phyloP scores from a whole-genome alignment of 2,329 filamentous ascomycete genomes.

The Colletotrichum scovillei region DNA sequence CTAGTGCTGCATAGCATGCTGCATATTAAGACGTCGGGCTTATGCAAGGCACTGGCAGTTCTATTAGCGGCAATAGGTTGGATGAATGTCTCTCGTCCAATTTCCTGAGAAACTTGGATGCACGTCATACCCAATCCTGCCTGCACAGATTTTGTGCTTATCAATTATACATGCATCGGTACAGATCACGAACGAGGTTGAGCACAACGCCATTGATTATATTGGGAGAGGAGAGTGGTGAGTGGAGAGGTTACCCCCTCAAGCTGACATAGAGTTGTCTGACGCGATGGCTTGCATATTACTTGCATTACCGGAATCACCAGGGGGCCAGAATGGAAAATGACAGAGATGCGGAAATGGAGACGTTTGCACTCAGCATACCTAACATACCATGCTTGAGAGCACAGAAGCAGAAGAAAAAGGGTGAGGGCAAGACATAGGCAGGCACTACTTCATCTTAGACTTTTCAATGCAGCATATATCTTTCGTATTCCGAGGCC shows the following conservation, averaged over 20 bases:
- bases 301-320: slow-evolving; percentile 14
- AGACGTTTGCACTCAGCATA: neutral
- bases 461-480: neutral
- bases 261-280: neutral
- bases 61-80: neutral
- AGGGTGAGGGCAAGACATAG: neutral
- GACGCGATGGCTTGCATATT: slow-evolving; percentile 15
- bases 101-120: neutral
- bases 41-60: slow-evolving; percentile 28
- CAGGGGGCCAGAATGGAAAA: neutral
- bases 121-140: neutral
- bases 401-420: neutral
- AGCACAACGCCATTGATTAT: neutral
- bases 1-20: slow-evolving; percentile 12
- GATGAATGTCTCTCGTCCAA: neutral
- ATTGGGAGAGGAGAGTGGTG: neutral
- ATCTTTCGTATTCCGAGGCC: neutral
- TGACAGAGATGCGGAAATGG: neutral
- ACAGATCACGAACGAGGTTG: neutral
- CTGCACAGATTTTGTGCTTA: neutral
- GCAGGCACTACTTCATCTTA: neutral
- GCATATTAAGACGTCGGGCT: slow-evolving; percentile 18
- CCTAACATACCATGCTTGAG: neutral
- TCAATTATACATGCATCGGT: neutral
- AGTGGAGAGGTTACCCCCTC: neutral